Conservation (phyloP, 73 alveolate genomes). For the Symbiodinium pilosum region DNA sequence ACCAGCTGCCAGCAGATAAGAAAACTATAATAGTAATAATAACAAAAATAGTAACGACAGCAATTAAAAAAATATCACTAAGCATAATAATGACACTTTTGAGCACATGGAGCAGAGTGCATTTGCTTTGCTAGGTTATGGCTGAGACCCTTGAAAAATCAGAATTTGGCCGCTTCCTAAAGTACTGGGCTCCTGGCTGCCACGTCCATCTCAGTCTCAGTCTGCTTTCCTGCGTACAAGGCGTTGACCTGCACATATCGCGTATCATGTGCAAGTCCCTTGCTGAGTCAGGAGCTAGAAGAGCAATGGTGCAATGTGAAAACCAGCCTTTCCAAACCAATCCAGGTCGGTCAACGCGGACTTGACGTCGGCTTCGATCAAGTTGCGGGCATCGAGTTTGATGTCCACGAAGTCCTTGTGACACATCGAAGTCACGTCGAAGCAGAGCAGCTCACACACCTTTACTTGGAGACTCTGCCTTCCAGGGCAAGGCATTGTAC, state of each 20-base stretch:
- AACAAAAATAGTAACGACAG: too few species aligned
- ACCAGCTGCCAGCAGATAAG: too few species aligned
- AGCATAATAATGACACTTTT: too few species aligned
- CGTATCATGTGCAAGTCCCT: neutral
- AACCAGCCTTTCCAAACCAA: constrained; percentile 84
- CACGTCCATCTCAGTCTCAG: constrained; percentile 87
- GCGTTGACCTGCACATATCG: constrained; percentile 30
- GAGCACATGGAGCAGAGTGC: neutral
- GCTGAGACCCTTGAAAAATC: neutral
- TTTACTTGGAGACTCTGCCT: neutral
- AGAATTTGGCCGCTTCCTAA: neutral
- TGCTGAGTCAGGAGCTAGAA: neutral
- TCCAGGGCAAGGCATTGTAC: constrained; percentile 94
- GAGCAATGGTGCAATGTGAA: neutral
- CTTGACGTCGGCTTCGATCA: constrained; percentile 93
- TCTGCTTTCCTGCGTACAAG: constrained; percentile 77
- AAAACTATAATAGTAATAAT: too few species aligned
- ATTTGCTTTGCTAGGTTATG: neutral
- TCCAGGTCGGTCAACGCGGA: constrained; percentile 87
- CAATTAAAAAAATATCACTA: too few species aligned
- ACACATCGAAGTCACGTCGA: too few species aligned
- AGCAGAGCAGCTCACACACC: constrained; percentile 2
- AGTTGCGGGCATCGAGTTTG: constrained; percentile 87
- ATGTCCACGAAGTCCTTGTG: constrained; percentile 95
- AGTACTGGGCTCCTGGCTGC: constrained; percentile 36